Evolutionary conservation across 2,329 filamentous ascomycete genomes (phyloP).

Genomic region (Colletotrichum agaves): DNA sequence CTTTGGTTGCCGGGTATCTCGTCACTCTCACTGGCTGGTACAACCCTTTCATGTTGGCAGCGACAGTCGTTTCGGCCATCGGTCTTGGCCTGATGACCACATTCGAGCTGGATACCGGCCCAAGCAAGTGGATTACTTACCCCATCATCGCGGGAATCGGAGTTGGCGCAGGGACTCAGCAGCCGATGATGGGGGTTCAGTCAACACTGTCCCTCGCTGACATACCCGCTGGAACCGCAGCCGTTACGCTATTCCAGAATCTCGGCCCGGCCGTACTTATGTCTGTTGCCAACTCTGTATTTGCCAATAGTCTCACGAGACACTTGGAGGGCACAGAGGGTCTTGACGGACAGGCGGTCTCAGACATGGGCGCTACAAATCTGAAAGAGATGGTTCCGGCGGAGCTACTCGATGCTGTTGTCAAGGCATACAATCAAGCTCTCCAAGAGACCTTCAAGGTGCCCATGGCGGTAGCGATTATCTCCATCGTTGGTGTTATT

Average conservation of each 20-base stretch:
- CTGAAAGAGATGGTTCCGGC: slow-evolving; percentile 61
- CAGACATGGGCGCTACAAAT: slow-evolving; percentile 63
- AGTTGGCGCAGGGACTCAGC: slow-evolving; percentile 43
- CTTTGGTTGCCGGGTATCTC: slow-evolving; percentile 42
- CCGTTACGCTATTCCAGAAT: slow-evolving; percentile 31
- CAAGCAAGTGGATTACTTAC: slow-evolving; percentile 40
- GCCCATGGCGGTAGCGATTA: slow-evolving; percentile 53
- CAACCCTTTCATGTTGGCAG: slow-evolving; percentile 44
- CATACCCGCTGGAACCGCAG: slow-evolving; percentile 31
- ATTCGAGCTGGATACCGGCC: slow-evolving; percentile 3
- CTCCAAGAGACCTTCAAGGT: slow-evolving; percentile 72
- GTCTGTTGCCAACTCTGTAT: slow-evolving; percentile 32
- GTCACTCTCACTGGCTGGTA: slow-evolving; percentile 50
- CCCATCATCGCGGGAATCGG: slow-evolving; percentile 43
- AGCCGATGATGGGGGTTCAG: slow-evolving; percentile 43
- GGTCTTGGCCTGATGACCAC: slow-evolving; percentile 38
- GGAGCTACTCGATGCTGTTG: slow-evolving; percentile 61
- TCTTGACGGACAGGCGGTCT: too few relatives aligned
- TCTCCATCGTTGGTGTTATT: slow-evolving; percentile 21
- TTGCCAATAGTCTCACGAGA: slow-evolving; percentile 37
- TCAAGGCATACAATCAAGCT: slow-evolving; percentile 70
- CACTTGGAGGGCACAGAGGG: slow-evolving; percentile 44
- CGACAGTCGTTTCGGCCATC: slow-evolving; percentile 35
- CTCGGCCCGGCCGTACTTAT: slow-evolving; percentile 33
- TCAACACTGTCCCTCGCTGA: slow-evolving; percentile 38